Conservation (phyloP, 2,329 filamentous ascomycete species). For the Dendryphion nanum region DNA sequence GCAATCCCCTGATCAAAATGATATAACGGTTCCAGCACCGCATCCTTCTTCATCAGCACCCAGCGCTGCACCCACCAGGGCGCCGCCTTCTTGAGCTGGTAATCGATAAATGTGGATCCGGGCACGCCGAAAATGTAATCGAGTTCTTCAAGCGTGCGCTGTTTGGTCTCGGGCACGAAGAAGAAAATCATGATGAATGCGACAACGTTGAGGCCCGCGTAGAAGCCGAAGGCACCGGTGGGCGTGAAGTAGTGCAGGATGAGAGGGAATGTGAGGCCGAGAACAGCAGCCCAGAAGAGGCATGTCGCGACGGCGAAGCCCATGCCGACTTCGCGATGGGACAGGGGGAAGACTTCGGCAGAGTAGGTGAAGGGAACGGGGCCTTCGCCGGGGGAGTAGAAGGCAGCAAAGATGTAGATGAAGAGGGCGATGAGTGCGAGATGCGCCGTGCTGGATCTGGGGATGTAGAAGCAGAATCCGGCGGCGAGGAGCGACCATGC, state of each 20-base stretch:
- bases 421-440: slow-evolving; percentile 54
- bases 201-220: slow-evolving; percentile 34
- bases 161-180: slow-evolving; percentile 31
- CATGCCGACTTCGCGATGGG: slow-evolving; percentile 55
- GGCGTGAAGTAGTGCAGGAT: slow-evolving; percentile 35
- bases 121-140: slow-evolving; percentile 42
- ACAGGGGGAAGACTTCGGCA: slow-evolving; percentile 68
- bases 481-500: slow-evolving; percentile 46
- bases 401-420: slow-evolving; percentile 55
- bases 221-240: slow-evolving; percentile 40
- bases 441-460: slow-evolving; percentile 37
- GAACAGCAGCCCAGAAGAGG: slow-evolving; percentile 41
- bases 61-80: slow-evolving; percentile 46
- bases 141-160: slow-evolving; percentile 29
- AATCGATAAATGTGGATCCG: slow-evolving; percentile 34
- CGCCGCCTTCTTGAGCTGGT: slow-evolving; percentile 39
- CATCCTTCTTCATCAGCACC: slow-evolving; percentile 36
- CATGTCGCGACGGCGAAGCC: slow-evolving; percentile 41
- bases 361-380: slow-evolving; percentile 67
- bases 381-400: too few species aligned
- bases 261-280: slow-evolving; percentile 40
- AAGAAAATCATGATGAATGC: slow-evolving; percentile 30
- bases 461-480: slow-evolving; percentile 54
- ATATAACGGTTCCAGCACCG: background rate
- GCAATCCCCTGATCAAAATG: background rate